Evolutionary conservation across 169 alveolate species (phyloP).

Genomic region (Plasmodium sp.): DNA sequence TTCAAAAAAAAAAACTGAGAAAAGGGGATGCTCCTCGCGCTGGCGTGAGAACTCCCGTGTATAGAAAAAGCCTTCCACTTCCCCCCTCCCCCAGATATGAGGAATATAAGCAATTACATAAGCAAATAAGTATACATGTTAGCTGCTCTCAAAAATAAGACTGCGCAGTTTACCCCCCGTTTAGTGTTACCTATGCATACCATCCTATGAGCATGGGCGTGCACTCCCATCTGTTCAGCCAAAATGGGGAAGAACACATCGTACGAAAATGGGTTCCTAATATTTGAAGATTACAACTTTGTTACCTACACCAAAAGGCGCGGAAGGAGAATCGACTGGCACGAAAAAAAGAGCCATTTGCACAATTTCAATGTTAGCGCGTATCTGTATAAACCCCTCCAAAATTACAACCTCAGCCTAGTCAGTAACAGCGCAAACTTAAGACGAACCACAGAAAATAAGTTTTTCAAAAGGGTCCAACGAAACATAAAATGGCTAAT

Average conservation of each 20-base stretch:
- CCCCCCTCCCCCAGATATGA: not conserved
- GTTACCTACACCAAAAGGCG: constrained; percentile 24
- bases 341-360: constrained; percentile 4
- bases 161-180: not conserved
- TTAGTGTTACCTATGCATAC: not conserved
- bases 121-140: not conserved
- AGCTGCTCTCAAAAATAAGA: not conserved
- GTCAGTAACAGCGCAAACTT: constrained; percentile 3
- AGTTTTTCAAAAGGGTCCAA: constrained; percentile 16
- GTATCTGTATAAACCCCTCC: not conserved
- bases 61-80: not conserved
- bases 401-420: constrained; percentile 24
- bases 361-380: constrained; percentile 15
- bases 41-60: not conserved
- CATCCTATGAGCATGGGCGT: not conserved
- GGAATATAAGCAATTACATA: not conserved
- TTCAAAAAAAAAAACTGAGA: not conserved
- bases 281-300: constrained; percentile 50
- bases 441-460: constrained; percentile 15
- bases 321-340: constrained; percentile 6
- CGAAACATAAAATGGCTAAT: constrained; percentile 31
- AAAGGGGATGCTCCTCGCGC: not conserved
- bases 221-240: not conserved
- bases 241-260: constrained; percentile 11
- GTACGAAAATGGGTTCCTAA: constrained; percentile 49